Conservation (phyloP, 371 early-diverging fungal species). For the Rhizopus stolonifer region DNA sequence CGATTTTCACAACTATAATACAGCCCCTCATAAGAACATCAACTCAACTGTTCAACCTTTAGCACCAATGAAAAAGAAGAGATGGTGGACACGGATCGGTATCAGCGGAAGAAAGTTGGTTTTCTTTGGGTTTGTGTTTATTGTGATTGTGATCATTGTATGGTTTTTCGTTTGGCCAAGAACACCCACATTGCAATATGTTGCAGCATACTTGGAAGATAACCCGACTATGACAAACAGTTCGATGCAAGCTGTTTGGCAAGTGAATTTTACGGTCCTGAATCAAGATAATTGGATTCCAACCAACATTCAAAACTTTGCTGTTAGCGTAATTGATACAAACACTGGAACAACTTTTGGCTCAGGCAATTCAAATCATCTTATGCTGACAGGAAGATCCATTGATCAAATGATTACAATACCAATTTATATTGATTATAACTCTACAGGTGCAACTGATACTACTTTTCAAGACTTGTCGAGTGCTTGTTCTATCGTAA, state of each 20-base stretch:
- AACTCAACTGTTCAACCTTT: constrained; percentile 10
- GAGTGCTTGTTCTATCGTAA: constrained; percentile 10
- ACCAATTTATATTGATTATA: constrained; percentile 3
- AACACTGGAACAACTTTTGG: constrained; percentile 8
- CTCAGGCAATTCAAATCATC: constrained; percentile 4
- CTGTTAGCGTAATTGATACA: constrained; percentile 6
- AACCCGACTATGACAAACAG: background rate
- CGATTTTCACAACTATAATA: background rate
- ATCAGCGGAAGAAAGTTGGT: constrained; percentile 18
- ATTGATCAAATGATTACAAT: constrained; percentile 5
- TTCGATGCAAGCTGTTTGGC: constrained; percentile 12
- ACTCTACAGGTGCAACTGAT: background rate
- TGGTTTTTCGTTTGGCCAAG: constrained; percentile 45
- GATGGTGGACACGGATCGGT: constrained; percentile 7
- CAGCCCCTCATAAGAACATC: constrained; percentile 1
- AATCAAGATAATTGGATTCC: constrained; percentile 19
- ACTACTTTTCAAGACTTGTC: constrained; percentile 6
- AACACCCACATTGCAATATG: constrained; percentile 13
- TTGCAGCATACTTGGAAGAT: constrained; percentile 5
- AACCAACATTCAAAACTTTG: constrained; percentile 11
- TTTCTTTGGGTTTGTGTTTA: constrained; percentile 23
- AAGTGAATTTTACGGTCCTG: constrained; percentile 18
- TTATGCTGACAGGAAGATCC: constrained; percentile 3
- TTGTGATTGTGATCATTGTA: constrained; percentile 23
- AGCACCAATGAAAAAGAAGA: background rate